phyloP scores from a whole-genome alignment of 1,284 basidiomycete genomes.

The Moesziomyces parantarcticus region DNA sequence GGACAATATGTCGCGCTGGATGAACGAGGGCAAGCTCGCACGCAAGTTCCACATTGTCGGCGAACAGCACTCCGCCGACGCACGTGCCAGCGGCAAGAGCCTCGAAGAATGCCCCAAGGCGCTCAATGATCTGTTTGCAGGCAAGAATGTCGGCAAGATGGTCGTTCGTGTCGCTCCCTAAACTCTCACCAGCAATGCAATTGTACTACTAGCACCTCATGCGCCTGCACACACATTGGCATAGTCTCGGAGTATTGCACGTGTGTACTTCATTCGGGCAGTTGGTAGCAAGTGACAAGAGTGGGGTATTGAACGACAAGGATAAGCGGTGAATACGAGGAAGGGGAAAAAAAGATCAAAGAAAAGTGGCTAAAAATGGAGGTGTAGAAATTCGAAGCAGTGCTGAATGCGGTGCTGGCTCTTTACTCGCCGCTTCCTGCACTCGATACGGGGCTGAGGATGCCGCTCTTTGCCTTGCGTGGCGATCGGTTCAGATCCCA shows the following conservation, averaged over 20 bases:
- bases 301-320: not conserved
- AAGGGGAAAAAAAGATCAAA: not conserved
- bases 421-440: slow-evolving; percentile 32
- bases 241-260: not conserved
- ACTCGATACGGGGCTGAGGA: slow-evolving; percentile 38
- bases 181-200: not conserved
- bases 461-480: slow-evolving; percentile 37
- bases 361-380: slow-evolving; percentile 13
- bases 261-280: too few species aligned
- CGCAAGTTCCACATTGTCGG: slow-evolving; percentile 71
- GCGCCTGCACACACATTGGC: not conserved
- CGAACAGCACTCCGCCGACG: slow-evolving; percentile 34
- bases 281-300: too few species aligned
- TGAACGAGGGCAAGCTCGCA: slow-evolving; percentile 79
- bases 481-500: slow-evolving; percentile 25
- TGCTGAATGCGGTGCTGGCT: too few species aligned
- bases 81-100: slow-evolving; percentile 20
- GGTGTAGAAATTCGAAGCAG: too few species aligned
- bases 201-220: slow-evolving; percentile 9
- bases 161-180: slow-evolving; percentile 46
- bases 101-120: slow-evolving; percentile 42
- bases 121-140: slow-evolving; percentile 52
- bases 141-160: slow-evolving; percentile 58
- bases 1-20: slow-evolving; percentile 71
- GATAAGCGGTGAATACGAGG: not conserved